Evolutionary conservation across 1,284 basidiomycete genomes (phyloP), one percentile per base, ranked within the genome.

Genomic region (Fomitiporia mediterranea): DNA sequence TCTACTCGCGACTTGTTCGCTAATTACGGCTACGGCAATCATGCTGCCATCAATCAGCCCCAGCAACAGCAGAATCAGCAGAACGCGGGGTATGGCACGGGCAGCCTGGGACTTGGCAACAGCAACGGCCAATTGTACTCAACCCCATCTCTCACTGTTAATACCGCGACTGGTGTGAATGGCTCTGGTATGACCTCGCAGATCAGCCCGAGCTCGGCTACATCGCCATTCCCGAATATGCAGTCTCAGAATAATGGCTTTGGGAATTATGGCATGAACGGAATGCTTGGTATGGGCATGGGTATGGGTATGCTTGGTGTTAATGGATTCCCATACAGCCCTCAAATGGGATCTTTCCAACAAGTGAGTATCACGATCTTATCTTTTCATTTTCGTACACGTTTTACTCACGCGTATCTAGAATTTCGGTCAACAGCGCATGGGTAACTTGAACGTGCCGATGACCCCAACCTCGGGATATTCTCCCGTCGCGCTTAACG

Each of bases 21-120:
- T 59, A 90, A 89, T 76, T 91, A 90, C 66, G 88, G 89, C 61
- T 91, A 90, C 66, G 88, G 86, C 27, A 83, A 84, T 21, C 83
- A 88, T 64, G 83, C 84, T 39, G 79, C 70, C 67, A 78, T 86
- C 60, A 66, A 75, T 59, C 76, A 86, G 68, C 79, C 37, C 48
- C 58, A 62, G 59, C 51, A 71, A 66, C 58, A 71, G 67, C 60
- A 81, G 80, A n/a, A n/a, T n/a, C 66, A 66, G 69, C 58, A 72
- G 68, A 60, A 76, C 6, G 23, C 34, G 19, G 17, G 50, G 27
- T 51, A 56, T 39, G 55, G 49, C 13, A 13, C 38, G 15, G 28
- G 37, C 59, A 66, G 1, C 60, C 62, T 53, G n/a, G 56, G 56
- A 15, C 42, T 57, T 17, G 42, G 52, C 28, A 19, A 35, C 42